These are phyloP conservation scores for Phaeosphaeria sp. DNA, from an alignment of 2,329 filamentous ascomycete species.

Conservation along the genomic window DNA sequence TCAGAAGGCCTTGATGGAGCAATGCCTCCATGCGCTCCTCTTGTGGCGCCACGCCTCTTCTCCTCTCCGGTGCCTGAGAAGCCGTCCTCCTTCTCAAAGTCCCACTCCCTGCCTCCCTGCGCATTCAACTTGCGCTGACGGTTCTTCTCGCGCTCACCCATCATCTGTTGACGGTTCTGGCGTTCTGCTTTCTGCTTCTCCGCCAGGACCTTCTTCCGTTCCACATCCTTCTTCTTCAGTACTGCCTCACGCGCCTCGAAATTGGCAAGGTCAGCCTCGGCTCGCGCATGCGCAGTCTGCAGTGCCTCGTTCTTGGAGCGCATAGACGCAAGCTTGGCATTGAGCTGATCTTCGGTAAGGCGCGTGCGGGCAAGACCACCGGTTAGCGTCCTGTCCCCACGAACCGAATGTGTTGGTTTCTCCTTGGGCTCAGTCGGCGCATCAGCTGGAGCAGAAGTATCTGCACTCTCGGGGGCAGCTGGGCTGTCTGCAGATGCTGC, in stretches of 20 bases:
- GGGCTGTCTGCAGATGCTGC: conserved; percentile 12
- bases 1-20: conserved; percentile 39
- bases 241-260: conserved; percentile 69
- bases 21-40: conserved; percentile 61
- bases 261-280: conserved; percentile 71
- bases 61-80: conserved; percentile 52
- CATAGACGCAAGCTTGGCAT: conserved; percentile 66
- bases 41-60: conserved; percentile 52
- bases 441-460: conserved; percentile 18
- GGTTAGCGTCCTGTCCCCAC: conserved; percentile 42
- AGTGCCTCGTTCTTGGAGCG: conserved; percentile 66
- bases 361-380: conserved; percentile 42
- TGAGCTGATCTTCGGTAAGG: conserved; percentile 69
- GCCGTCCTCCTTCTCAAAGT: conserved; percentile 66
- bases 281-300: conserved; percentile 66
- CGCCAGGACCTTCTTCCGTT: conserved; percentile 45
- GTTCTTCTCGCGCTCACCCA: conserved; percentile 67
- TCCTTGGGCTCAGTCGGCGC: conserved; percentile 31
- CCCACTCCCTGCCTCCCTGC: conserved; percentile 66
- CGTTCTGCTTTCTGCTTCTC: conserved; percentile 55
- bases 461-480: conserved; percentile 13
- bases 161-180: conserved; percentile 64
- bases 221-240: conserved; percentile 57
- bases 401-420: conserved; percentile 35
- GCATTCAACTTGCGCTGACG: conserved; percentile 65